phyloP scores from a whole-genome alignment of 306 rosid species.

The Citrullus amarus region DNA sequence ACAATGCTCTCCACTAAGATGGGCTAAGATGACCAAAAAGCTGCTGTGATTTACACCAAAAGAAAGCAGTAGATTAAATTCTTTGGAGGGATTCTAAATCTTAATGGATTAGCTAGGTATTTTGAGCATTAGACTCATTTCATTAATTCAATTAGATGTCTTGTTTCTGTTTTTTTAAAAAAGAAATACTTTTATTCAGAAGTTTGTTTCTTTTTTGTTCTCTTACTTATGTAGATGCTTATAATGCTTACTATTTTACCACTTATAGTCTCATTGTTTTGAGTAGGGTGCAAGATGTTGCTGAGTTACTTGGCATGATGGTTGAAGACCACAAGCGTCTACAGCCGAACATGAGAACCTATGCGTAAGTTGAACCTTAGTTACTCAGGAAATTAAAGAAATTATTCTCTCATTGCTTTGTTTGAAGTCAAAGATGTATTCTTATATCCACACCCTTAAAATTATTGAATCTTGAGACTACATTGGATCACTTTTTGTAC shows the following conservation, averaged over 20 bases:
- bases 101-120: no score
- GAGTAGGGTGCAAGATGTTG: slow-evolving; percentile 84
- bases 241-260: background rate
- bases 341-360: slow-evolving; percentile 82
- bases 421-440: background rate
- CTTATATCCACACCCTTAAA: background rate
- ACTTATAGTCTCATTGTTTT: background rate
- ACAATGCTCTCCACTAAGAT: no score
- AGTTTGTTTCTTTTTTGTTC: background rate
- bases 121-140: no score
- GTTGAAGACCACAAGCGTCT: slow-evolving; percentile 80
- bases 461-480: background rate
- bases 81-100: no score
- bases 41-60: no score
- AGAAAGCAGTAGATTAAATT: no score
- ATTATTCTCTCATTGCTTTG: background rate
- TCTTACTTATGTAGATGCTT: background rate
- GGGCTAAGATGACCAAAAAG: no score
- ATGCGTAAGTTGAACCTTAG: slow-evolving; percentile 46
- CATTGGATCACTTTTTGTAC: background rate
- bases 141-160: no score
- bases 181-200: background rate
- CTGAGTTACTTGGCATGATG: slow-evolving; percentile 99
- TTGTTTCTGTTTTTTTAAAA: no score
- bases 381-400: background rate